These are phyloP conservation scores for Tuber microsphaerosporum DNA, from an alignment of 495 filamentous ascomycete genomes.

Conservation along the genomic window DNA sequence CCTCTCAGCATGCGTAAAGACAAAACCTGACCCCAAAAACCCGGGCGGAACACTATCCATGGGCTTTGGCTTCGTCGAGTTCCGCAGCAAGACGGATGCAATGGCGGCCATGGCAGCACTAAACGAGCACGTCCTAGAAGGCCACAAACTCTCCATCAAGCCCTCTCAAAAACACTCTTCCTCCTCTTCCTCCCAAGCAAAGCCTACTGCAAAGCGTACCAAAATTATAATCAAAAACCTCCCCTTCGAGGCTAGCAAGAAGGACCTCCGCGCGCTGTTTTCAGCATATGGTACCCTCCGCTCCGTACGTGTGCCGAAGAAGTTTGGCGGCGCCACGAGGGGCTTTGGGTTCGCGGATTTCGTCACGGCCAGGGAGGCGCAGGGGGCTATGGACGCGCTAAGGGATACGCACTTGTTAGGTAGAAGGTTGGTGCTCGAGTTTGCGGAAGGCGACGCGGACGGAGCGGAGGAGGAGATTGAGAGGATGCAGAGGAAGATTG, in stretches of 20 bases:
- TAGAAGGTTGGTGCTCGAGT: constrained; percentile 79
- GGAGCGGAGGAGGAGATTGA: constrained; percentile 93
- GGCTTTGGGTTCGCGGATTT: constrained; percentile 98
- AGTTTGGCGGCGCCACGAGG: constrained; percentile 76
- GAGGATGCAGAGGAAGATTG: constrained; percentile 91
- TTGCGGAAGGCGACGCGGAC: constrained; percentile 71
- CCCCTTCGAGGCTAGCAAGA: constrained; percentile 89
- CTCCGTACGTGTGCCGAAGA: constrained; percentile 87
- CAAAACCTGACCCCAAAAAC: constrained; percentile 76
- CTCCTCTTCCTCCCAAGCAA: constrained; percentile 48
- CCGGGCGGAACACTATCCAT: constrained; percentile 79
- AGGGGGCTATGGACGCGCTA: constrained; percentile 84
- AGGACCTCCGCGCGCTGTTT: constrained; percentile 79
- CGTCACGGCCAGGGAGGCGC: constrained; percentile 80
- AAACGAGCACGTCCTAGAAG: constrained; percentile 77
- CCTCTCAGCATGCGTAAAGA: constrained; percentile 74
- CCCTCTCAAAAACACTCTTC: constrained; percentile 59
- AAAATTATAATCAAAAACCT: constrained; percentile 98
- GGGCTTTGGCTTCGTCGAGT: constrained; percentile 94
- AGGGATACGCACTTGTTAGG: constrained; percentile 90
- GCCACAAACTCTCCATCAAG: constrained; percentile 75
- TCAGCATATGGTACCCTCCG: constrained; percentile 78
- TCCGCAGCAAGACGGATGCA: constrained; percentile 66
- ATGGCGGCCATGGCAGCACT: constrained; percentile 71
- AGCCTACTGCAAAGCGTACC: constrained; percentile 64